Evolutionary conservation across 2,329 filamentous ascomycete species (phyloP).

Genomic region (Parastagonospora avenae): DNA sequence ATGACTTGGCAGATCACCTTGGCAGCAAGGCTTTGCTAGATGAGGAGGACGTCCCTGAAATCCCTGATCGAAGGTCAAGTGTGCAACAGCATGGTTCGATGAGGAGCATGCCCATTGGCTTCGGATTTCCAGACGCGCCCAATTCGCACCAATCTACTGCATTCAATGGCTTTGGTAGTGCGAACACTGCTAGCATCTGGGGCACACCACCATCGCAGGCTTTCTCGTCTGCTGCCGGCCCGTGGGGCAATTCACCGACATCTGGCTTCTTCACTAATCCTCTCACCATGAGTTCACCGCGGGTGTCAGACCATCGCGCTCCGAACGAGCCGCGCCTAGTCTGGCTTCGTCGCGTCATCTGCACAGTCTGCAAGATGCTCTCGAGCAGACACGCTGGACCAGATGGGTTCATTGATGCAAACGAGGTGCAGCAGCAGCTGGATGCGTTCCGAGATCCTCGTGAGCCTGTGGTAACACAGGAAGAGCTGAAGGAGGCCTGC

Average conservation of each 20-base stretch:
- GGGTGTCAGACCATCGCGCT: conserved; percentile 29
- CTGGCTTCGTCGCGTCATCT: conserved; percentile 63
- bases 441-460: conserved; percentile 66
- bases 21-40: conserved; percentile 88
- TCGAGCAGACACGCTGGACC: conserved; percentile 51
- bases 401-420: conserved; percentile 73
- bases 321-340: conserved; percentile 35
- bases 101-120: conserved; percentile 36
- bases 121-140: conserved; percentile 42
- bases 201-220: conserved; percentile 46
- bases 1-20: conserved; percentile 76
- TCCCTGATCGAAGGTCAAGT: conserved; percentile 59
- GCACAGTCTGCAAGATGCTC: conserved; percentile 75
- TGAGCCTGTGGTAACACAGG: conserved; percentile 61
- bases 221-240: conserved; percentile 46
- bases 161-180: conserved; percentile 40
- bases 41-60: conserved; percentile 60
- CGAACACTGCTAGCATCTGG: conserved; percentile 47
- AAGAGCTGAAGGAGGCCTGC: conserved; percentile 80
- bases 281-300: conserved; percentile 33
- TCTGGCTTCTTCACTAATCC: conserved; percentile 40
- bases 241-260: conserved; percentile 50
- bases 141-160: conserved; percentile 37
- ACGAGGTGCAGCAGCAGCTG: conserved; percentile 67
- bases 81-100: conserved; percentile 42